Conservation (phyloP, 352 stramenopile genomes). For the Sclerospora graminicola region DNA sequence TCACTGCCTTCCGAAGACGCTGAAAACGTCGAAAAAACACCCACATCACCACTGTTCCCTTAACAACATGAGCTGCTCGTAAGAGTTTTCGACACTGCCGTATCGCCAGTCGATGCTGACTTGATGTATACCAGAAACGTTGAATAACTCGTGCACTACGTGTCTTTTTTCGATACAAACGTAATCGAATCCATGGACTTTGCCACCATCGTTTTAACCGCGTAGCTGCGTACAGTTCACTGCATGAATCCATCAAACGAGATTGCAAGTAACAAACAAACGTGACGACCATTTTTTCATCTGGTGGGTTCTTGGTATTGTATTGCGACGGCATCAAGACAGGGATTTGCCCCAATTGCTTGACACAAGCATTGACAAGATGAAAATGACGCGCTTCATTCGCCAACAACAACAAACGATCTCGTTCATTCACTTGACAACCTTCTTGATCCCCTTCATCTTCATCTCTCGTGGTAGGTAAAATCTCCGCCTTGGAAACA, state of each 20-base stretch:
- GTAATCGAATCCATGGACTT: conserved; percentile 38
- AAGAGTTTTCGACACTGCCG: conserved; percentile 57
- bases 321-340: conserved; percentile 81
- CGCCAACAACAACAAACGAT: conserved; percentile 14
- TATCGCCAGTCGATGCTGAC: conserved; percentile 53
- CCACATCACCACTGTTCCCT: conserved; percentile 24
- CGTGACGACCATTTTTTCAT: conserved; percentile 91
- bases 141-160: conserved; percentile 47
- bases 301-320: conserved; percentile 82
- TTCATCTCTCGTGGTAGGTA: conserved; percentile 42
- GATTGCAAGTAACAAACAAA: conserved; percentile 92
- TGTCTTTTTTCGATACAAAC: conserved; percentile 52
- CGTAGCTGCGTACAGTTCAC: conserved; percentile 86
- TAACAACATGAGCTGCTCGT: conserved; percentile 44
- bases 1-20: conserved; percentile 20
- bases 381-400: conserved; percentile 84
- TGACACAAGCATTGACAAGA: conserved; percentile 82
- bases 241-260: conserved; percentile 88
- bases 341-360: conserved; percentile 88
- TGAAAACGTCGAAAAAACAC: conserved; percentile 16
- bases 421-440: conserved; percentile 12
- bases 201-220: conserved; percentile 82
- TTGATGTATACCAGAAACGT: conserved; percentile 77
- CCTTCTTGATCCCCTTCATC: conserved; percentile 1
- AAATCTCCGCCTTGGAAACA: conserved; percentile 55